phyloP scores from a whole-genome alignment of 192 early-diverging fungal species.

The Neocallimastix lanati region DNA sequence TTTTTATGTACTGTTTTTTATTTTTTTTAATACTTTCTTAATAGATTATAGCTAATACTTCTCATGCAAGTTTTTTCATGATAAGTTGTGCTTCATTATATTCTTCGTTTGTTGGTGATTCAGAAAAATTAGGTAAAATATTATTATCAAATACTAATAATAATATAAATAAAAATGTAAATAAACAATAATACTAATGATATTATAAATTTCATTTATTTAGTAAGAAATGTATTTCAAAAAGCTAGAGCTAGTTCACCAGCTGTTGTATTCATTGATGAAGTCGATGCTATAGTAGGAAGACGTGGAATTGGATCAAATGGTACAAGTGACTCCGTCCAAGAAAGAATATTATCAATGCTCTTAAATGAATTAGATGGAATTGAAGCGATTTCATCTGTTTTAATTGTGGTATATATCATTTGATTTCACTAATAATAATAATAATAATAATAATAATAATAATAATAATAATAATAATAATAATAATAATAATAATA shows the following conservation, averaged over 20 bases:
- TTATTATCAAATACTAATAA: too few relatives aligned
- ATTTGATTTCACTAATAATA: too few relatives aligned
- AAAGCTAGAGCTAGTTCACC: conserved; percentile 61
- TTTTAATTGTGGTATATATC: conserved; percentile 62
- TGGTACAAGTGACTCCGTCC: conserved; percentile 51
- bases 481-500: too few relatives aligned
- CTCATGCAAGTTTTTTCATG: conserved; percentile 50
- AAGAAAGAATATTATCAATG: conserved; percentile 72
- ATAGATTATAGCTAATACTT: conserved; percentile 57
- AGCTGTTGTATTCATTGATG: conserved; percentile 87
- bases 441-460: too few relatives aligned
- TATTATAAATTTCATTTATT: too few relatives aligned
- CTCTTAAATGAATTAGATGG: conserved; percentile 96
- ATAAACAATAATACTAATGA: too few relatives aligned
- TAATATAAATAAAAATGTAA: too few relatives aligned
- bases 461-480: too few relatives aligned
- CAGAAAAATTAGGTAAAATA: conserved; percentile 49
- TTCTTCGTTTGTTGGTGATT: conserved; percentile 68
- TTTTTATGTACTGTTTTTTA: too few relatives aligned
- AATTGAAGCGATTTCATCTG: conserved; percentile 59
- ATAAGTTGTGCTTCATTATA: conserved; percentile 65
- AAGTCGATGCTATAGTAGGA: conserved; percentile 90
- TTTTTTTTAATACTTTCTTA: not conserved
- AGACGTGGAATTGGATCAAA: conserved; percentile 35
- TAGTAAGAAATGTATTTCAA: conserved; percentile 59